Evolutionary conservation across 2,329 filamentous ascomycete species (phyloP), one percentile per base, ranked within the genome.

Genomic region (Elsinoe necatrix): DNA sequence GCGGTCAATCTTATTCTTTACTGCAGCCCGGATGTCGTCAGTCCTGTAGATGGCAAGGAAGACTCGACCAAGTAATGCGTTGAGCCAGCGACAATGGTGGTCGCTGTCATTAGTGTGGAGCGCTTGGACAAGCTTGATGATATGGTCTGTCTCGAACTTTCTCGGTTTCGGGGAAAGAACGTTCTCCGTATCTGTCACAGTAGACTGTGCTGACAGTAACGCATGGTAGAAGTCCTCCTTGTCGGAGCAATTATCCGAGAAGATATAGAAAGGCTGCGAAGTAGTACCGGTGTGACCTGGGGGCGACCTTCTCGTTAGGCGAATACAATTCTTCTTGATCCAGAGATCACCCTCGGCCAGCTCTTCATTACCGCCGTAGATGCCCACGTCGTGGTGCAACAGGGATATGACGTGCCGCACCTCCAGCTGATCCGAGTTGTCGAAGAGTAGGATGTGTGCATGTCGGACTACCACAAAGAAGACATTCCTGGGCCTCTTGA

Each of bases 211-310:
- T 64, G 85, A 84, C 37, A 98, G 76, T 63, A 98, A 77, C 11
- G 92, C 87, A 71, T 95, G 92, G 70, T 98, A 98, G 72, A 98
- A 97, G 68, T 98, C 93, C 71, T 98, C 93, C 70, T 98, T 98
- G 47, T 93, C 89, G 0, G 91, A 95, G 68, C 89, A 89, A 66
- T 95, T 95, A 63, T 97, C 90, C 0, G 89, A 95, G 71, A 97
- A 98, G 3, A 98, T 77, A 67, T 85, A 97, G 72, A 96, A 97
- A 0, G 93, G 90, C 63, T 88, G 91, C 5, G 88, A 61, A 84
- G 82, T 2, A 80, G 78, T 2, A 77, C 73, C 25, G 77, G 64
- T 18, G 31, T 85, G 81, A 23, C 74, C 73, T 23, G 75, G 75
- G 29, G 79, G 76, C 31, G 72, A 69, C 65, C 81, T 85, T 63